Percentiles rank a stretch among this genome's conserved stretches.
These are phyloP conservation scores for Naumovozyma baii DNA, from an alignment of 805 yeast species.

Conservation along the genomic window DNA sequence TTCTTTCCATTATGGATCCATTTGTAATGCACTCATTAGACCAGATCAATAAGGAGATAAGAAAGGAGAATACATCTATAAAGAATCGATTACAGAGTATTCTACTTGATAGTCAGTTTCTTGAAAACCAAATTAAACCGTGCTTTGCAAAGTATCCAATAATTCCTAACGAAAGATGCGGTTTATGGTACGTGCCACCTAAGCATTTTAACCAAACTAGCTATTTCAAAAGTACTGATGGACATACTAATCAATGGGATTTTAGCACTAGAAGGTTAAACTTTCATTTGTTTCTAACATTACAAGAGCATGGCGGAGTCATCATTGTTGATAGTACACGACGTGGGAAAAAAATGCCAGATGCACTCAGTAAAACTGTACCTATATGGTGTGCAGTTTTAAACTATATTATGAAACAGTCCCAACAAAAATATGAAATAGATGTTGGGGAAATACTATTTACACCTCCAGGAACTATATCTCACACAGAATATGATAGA, in stretches of 20 bases:
- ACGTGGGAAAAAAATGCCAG: constrained; percentile 78
- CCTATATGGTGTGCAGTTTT: constrained; percentile 89
- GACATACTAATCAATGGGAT: constrained; percentile 74
- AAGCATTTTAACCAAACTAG: constrained; percentile 35
- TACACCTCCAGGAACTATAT: constrained; percentile 46
- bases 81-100: constrained; percentile 67
- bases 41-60: constrained; percentile 34
- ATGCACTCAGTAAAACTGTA: constrained; percentile 74
- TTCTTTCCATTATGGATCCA: too few species aligned
- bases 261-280: constrained; percentile 68
- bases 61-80: constrained; percentile 42
- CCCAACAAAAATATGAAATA: constrained; percentile 3
- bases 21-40: constrained; percentile 2
- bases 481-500: constrained; percentile 45
- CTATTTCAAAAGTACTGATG: constrained; percentile 87
- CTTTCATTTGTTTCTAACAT: constrained; percentile 51
- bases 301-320: constrained; percentile 38
- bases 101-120: constrained; percentile 46
- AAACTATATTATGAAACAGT: constrained; percentile 43
- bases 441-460: constrained; percentile 31
- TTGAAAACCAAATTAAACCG: constrained; percentile 26
- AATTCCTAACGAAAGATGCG: constrained; percentile 77
- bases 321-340: constrained; percentile 77
- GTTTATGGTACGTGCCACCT: constrained; percentile 70
- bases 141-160: constrained; percentile 38